These are phyloP conservation scores for Linanthus parryae DNA, from an alignment of 148 eudicot genomes.

Conservation along the genomic window DNA sequence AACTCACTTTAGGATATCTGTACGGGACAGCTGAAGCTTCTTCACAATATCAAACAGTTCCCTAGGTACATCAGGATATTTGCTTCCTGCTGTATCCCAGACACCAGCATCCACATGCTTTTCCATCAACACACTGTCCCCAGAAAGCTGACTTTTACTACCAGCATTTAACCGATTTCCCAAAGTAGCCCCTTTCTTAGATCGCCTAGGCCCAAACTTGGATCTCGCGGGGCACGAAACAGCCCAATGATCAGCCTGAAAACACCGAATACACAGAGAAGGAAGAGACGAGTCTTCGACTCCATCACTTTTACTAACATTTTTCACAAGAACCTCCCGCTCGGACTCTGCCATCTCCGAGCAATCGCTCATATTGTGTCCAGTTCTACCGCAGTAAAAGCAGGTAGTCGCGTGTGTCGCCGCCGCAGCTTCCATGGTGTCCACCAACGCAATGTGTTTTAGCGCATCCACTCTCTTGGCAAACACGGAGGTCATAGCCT, in stretches of 20 bases:
- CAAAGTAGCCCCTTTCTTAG: background rate
- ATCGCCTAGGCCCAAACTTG: conserved; percentile 4
- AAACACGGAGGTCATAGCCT: conserved; percentile 41
- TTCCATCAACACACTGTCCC: conserved; percentile 6
- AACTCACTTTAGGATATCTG: conserved; percentile 51
- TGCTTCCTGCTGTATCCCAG: conserved; percentile 3
- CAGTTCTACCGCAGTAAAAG: conserved; percentile 41
- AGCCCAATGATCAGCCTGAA: conserved; percentile 57
- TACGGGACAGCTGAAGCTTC: conserved; percentile 51
- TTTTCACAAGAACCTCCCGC: conserved; percentile 22
- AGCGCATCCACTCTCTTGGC: conserved; percentile 48
- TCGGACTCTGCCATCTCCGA: conserved; percentile 29
- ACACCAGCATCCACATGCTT: background rate
- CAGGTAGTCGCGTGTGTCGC: conserved; percentile 17
- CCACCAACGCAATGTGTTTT: conserved; percentile 22
- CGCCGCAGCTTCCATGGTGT: conserved; percentile 5
- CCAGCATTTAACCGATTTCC: background rate
- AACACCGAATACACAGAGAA: conserved; percentile 47
- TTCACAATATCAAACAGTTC: conserved; percentile 43
- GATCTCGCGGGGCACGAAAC: conserved; percentile 32
- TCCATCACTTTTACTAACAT: conserved; percentile 13
- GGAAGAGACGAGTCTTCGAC: conserved; percentile 21
- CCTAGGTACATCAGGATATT: conserved; percentile 15
- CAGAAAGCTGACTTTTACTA: conserved; percentile 8
- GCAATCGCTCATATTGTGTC: conserved; percentile 41